Conservation (phyloP, 202 grass and related monocot genomes). For the Miscanthus sacchariflorus region DNA sequence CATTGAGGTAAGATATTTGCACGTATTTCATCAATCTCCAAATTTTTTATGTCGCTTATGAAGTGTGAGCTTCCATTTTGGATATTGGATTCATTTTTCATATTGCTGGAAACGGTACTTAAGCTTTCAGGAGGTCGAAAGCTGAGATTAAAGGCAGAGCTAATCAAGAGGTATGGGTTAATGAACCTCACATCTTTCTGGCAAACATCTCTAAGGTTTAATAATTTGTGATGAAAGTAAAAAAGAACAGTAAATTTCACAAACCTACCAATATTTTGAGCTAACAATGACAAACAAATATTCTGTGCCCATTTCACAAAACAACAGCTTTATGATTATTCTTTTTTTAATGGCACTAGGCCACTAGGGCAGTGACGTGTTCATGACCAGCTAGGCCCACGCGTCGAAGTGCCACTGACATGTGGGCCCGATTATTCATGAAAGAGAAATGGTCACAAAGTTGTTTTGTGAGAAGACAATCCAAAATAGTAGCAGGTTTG, state of each 20-base stretch:
- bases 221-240: background rate
- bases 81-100: background rate
- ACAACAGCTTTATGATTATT: too few species aligned
- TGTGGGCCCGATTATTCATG: too few species aligned
- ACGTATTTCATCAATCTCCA: background rate
- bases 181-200: background rate
- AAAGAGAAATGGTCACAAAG: too few species aligned
- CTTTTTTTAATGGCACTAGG: too few species aligned
- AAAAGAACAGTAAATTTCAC: background rate
- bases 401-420: too few species aligned
- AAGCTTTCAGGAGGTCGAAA: slow-evolving; percentile 7
- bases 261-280: too few species aligned
- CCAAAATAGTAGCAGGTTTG: too few species aligned
- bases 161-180: background rate
- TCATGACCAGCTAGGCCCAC: too few species aligned
- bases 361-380: too few species aligned
- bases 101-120: slow-evolving; percentile 1
- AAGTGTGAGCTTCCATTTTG: background rate
- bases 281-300: too few species aligned
- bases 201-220: background rate
- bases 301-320: too few species aligned
- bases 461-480: too few species aligned
- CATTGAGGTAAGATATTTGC: slow-evolving; percentile 6
- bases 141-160: background rate
- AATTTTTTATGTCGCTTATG: background rate